Conservation (phyloP, 1,284 basidiomycete species). For the Malassezia equina region DNA sequence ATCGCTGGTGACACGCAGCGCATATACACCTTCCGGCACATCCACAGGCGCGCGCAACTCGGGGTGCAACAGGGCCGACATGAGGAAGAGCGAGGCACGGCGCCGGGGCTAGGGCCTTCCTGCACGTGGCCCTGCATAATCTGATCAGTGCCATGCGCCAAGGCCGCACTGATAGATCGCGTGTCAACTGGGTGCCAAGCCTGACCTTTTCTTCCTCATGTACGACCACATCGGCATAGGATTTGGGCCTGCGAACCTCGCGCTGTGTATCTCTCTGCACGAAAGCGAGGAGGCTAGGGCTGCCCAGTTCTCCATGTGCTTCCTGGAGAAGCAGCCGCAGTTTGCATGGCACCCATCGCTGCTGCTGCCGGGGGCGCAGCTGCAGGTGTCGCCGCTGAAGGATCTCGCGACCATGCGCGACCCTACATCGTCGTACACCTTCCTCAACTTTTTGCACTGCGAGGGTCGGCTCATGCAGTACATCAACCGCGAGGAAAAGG, state of each 20-base stretch:
- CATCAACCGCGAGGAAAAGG: constrained; percentile 44
- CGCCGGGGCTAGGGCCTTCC: background rate
- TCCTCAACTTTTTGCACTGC: constrained; percentile 44
- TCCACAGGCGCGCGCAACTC: background rate
- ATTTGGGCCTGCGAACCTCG: constrained; percentile 44
- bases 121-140: background rate
- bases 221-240: constrained; percentile 42
- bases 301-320: constrained; percentile 26
- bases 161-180: background rate
- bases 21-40: background rate
- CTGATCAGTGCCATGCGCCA: background rate
- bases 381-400: constrained; percentile 47
- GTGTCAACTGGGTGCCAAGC: background rate
- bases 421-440: constrained; percentile 42
- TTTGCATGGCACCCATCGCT: constrained; percentile 47
- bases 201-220: constrained; percentile 8
- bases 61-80: background rate
- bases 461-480: constrained; percentile 37
- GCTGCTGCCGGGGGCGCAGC: constrained; percentile 42
- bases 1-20: background rate
- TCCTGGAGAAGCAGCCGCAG: constrained; percentile 36
- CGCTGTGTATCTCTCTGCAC: constrained; percentile 38
- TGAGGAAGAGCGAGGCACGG: background rate
- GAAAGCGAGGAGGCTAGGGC: constrained; percentile 33
- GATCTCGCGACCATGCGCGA: constrained; percentile 46